Conservation (phyloP, 306 rosid genomes). For the Cicer chorassanicum region DNA sequence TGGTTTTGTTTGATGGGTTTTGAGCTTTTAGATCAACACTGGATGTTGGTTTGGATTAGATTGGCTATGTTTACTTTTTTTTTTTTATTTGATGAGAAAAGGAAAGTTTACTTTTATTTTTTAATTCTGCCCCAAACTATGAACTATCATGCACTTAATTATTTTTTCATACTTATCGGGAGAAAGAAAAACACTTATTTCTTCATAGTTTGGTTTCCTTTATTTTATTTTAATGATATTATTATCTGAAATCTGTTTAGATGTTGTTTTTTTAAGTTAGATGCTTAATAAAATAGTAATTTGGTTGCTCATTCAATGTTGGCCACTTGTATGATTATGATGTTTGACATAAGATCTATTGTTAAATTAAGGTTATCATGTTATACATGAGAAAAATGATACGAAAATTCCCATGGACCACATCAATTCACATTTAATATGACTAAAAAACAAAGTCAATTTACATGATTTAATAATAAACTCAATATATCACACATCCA, state of each 20-base stretch:
- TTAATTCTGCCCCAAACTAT: no score
- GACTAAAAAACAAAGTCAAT: no score
- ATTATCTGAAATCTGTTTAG: constrained; percentile 13
- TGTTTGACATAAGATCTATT: constrained; percentile 39
- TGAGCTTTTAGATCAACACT: constrained; percentile 45
- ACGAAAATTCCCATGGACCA: not conserved
- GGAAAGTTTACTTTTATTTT: no score
- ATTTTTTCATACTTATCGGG: no score
- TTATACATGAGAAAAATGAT: constrained; percentile 37
- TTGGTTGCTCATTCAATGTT: constrained; percentile 21
- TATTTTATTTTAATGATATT: constrained; percentile 27
- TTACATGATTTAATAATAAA: no score
- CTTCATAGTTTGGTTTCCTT: constrained; percentile 31
- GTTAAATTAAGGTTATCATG: constrained; percentile 15
- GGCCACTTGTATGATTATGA: constrained; percentile 47
- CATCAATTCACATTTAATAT: not conserved
- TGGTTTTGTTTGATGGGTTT: constrained; percentile 49
- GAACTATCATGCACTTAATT: no score
- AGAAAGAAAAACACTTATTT: not conserved
- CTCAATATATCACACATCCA: no score
- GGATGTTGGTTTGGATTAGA: constrained; percentile 37
- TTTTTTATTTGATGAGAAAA: no score
- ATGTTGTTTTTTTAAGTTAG: constrained; percentile 55
- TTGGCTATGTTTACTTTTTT: not conserved
- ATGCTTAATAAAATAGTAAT: constrained; percentile 27